These are phyloP conservation scores for Sphagnum magellanicum DNA, from an alignment of 228 moss, liverwort and hornwort species.

Conservation along the genomic window DNA sequence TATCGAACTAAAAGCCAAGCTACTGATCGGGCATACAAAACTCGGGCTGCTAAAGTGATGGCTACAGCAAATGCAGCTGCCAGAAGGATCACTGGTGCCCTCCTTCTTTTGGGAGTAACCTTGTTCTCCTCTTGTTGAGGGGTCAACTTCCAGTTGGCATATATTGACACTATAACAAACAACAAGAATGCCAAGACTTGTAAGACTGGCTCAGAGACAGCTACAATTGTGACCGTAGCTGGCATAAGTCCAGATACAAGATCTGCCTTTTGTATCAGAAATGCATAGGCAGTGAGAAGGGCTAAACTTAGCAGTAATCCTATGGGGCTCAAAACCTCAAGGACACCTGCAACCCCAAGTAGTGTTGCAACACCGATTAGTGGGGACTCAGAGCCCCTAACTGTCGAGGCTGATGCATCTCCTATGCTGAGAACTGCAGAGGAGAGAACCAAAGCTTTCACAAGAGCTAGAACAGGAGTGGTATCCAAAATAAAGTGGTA, in stretches of 20 bases:
- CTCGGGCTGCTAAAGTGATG: conserved; percentile 20
- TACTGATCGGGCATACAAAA: conserved; percentile 25
- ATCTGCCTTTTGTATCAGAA: conserved; percentile 37
- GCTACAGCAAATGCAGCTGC: conserved; percentile 23
- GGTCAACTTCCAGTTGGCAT: conserved; percentile 24
- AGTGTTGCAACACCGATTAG: conserved; percentile 27
- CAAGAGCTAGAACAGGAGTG: conserved; percentile 26
- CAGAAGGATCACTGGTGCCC: conserved; percentile 21
- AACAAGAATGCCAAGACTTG: conserved; percentile 17
- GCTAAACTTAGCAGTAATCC: conserved; percentile 18
- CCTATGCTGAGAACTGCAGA: conserved; percentile 42
- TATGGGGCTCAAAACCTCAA: conserved; percentile 24
- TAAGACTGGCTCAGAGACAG: conserved; percentile 30
- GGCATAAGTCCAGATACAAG: conserved; percentile 32
- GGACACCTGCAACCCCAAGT: conserved; percentile 24
- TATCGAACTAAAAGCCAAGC: conserved; percentile 38
- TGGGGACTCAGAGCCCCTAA: conserved; percentile 22
- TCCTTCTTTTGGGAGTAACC: conserved; percentile 9
- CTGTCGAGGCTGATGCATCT: conserved; percentile 24
- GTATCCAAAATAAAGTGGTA: conserved; percentile 30
- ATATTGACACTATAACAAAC: conserved; percentile 23
- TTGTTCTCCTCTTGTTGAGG: background rate
- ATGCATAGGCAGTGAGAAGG: conserved; percentile 25
- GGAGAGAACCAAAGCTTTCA: conserved; percentile 21
- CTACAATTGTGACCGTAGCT: conserved; percentile 24